Base-by-base conservation (phyloP, 2,329 filamentous ascomycete genomes). In the Diaporthe ampelina region DNA sequence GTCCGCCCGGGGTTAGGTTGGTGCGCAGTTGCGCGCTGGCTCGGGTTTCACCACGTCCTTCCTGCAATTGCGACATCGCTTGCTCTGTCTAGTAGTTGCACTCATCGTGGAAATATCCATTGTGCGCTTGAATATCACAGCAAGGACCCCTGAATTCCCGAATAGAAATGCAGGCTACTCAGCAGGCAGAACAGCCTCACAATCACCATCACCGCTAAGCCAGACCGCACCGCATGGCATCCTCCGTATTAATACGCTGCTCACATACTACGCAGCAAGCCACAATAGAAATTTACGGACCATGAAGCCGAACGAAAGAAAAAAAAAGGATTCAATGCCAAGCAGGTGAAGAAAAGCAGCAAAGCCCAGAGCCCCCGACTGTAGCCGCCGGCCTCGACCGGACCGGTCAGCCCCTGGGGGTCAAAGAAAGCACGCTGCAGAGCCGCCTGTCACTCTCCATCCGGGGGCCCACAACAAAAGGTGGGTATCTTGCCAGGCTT, bases 341-440 rank as follows among this genome's bases (percentile, higher is more conserved):
- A 2, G 10, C 1, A 19, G 21, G 17, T 10, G 8, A n/a, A 50
- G 21, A 24, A 52, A 54, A 54, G 11, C n/a, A 35, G 15, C 4
- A 67, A 40, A 54, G 21, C 13, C 21, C 43, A 11, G 13, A 37
- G 21, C n/a, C 21, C 32, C 32, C 63, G 63, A 54, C 32, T 68
- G 48, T 68, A 68, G 48, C 63, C 63, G 63, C 32, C 63, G 10
- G 32, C 32, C 63, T 68, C 45, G 37, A 54, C 63, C 63, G 63
- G 63, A 40, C 63, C 63, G 63, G 63, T n/a, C 4, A 15, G 21
- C 63, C 32, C 45, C 48, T 67, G 29, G 21, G 21, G 4, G 3
- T 43, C 19, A 8, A 5, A 4, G 19, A 7, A 29, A 29, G 5
- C 29, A 3, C 29, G n/a, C 45, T 26, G 45, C 21, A 68, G 63